Base-by-base conservation (phyloP, 2,329 filamentous ascomycete species). In the Tetracladium maxilliforme region DNA sequence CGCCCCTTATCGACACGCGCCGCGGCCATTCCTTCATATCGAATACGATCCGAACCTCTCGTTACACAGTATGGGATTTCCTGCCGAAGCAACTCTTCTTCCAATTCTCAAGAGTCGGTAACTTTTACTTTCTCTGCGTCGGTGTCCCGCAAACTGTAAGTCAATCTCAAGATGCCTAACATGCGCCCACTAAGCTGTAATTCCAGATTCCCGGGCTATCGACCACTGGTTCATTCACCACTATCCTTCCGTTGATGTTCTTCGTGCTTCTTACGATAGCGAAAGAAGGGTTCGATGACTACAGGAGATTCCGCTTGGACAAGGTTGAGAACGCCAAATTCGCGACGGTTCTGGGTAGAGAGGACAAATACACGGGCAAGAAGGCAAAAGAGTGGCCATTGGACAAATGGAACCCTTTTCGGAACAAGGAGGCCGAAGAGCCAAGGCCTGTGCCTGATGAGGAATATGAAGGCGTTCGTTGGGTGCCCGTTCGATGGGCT, bases 41-140 rank as follows among this genome's bases (percentile, higher is more conserved):
- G 30, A 95, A 95, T 43, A 78, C 71, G 30, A 93, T 95, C 39
- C 71, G 84, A 6, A 92, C 82, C 2, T 87, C 76, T 44, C 71
- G 86, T 14, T 94, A 95, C 45, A 93, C 79, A 2, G 49, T 84
- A 3, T 93, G 75, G 70, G 79, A 84, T 43, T 95, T 95, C 40
- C 43, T 94, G 8, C 86, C 86, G 0, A 78, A 80, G 32, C 87
- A 94, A 47, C 55, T 95, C 6, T 65, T 87, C 28, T 90, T 83
- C 25, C 87, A 95, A 45, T 93, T 93, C 43, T 87, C 81, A 33
- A 92, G 93, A 45, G 60, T 94, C 21, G 84, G 83, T 38, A 94
- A 95, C 52, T 92, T 92, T 41, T 94, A 94, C 52, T 94, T 95
- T 47, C 59, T 95, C 18, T 64, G 86, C 30, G 76, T 94, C 35